Evolutionary conservation across 2,329 filamentous ascomycete species (phyloP).

Genomic region (Emmonsiellopsis sp.): DNA sequence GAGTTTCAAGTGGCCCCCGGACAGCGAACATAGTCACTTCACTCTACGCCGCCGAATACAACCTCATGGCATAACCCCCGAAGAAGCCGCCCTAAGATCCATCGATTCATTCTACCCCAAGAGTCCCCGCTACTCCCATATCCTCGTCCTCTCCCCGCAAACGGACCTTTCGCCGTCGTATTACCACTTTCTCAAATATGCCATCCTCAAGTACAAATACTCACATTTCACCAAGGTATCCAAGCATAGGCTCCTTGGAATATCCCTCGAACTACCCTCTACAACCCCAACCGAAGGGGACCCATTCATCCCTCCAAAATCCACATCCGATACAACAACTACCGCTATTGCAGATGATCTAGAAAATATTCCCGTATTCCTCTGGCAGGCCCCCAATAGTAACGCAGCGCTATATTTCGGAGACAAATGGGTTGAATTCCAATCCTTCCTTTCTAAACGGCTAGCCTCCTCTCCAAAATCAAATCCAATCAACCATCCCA

Average conservation of each 20-base stretch:
- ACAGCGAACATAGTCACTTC: constrained; percentile 40
- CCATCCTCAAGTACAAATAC: constrained; percentile 67
- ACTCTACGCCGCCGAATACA: constrained; percentile 67
- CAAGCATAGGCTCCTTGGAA: constrained; percentile 56
- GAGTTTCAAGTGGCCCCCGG: constrained; percentile 58
- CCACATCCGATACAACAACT: neutral
- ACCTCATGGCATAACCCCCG: constrained; percentile 48
- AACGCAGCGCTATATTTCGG: constrained; percentile 77
- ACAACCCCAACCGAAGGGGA: constrained; percentile 42
- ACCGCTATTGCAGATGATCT: constrained; percentile 11
- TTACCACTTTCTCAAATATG: constrained; percentile 77
- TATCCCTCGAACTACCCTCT: constrained; percentile 68
- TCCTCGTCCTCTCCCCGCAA: constrained; percentile 76
- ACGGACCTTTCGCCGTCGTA: constrained; percentile 71
- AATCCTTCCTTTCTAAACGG: constrained; percentile 63
- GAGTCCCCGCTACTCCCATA: constrained; percentile 54
- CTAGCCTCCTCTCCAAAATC: constrained; percentile 28
- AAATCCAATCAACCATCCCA: constrained; percentile 22
- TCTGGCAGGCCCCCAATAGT: constrained; percentile 78
- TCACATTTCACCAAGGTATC: constrained; percentile 41
- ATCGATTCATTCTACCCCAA: constrained; percentile 82
- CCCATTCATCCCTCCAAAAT: constrained; percentile 41
- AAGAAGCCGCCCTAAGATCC: constrained; percentile 64
- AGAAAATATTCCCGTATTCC: constrained; percentile 48
- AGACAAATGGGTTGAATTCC: constrained; percentile 76